A percentile compares a stretch with the other conserved stretches of the same genome.
These are phyloP conservation scores for Carallia brachiata DNA, from an alignment of 345 rosid species.

Conservation along the genomic window DNA sequence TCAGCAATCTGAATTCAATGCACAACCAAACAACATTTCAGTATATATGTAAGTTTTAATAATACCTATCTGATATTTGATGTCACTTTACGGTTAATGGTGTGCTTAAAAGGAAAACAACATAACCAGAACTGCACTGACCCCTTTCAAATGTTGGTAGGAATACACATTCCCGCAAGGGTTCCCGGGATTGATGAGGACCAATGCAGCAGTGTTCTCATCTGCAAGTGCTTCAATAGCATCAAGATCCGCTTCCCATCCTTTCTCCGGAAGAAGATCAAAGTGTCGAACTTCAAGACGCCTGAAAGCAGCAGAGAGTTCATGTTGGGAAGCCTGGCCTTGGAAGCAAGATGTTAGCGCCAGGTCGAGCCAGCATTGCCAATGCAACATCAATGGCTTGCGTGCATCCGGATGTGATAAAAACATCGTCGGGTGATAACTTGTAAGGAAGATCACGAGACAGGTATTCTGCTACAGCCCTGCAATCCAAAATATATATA, in stretches of 20 bases:
- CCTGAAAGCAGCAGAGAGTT: slow-evolving; percentile 74
- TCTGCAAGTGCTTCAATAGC: slow-evolving; percentile 68
- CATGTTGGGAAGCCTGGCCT: slow-evolving; percentile 92
- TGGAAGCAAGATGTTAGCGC: slow-evolving; percentile 78
- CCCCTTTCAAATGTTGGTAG: slow-evolving; percentile 75
- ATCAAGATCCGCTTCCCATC: slow-evolving; percentile 84
- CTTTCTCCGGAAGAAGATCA: slow-evolving; percentile 79
- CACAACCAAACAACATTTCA: slow-evolving; percentile 9
- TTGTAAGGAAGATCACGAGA: slow-evolving; percentile 81
- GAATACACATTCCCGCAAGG: slow-evolving; percentile 93
- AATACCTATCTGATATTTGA: not conserved
- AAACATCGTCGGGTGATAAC: slow-evolving; percentile 72
- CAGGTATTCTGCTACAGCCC: slow-evolving; percentile 80
- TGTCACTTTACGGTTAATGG: slow-evolving; percentile 5
- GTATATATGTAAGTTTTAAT: not conserved
- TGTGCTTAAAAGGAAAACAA: slow-evolving; percentile 2
- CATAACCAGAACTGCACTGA: slow-evolving; percentile 19
- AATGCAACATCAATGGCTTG: slow-evolving; percentile 93
- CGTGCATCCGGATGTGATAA: slow-evolving; percentile 90
- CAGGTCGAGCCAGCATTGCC: slow-evolving; percentile 70
- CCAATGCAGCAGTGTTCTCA: slow-evolving; percentile 71
- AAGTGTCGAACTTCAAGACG: slow-evolving; percentile 67
- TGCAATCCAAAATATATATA: slow-evolving; percentile 16
- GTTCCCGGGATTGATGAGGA: slow-evolving; percentile 87
- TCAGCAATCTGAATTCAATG: slow-evolving; percentile 65